Conservation (phyloP, 2,329 filamentous ascomycete species). For the Arthrinium puccinioides region DNA sequence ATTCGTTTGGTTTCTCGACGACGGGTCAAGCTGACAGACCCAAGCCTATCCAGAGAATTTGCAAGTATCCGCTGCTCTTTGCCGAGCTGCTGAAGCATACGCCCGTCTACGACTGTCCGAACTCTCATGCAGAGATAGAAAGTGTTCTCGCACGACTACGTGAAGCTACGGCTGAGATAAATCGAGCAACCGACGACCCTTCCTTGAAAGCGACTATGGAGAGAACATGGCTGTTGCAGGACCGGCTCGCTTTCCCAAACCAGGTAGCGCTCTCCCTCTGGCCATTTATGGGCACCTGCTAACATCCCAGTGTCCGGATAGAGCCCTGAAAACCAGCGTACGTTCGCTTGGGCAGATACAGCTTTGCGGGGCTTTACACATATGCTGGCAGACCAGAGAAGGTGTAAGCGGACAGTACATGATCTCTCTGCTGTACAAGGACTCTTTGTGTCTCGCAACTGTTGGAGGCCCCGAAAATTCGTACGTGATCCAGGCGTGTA, state of each 20-base stretch:
- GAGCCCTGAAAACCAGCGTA: constrained; percentile 32
- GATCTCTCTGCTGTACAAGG: constrained; percentile 76
- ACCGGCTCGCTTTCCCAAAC: constrained; percentile 67
- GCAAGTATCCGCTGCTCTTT: constrained; percentile 84
- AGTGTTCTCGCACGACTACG: constrained; percentile 65
- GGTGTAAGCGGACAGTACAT: constrained; percentile 72
- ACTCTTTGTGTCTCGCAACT: constrained; percentile 70
- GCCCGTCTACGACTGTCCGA: constrained; percentile 76
- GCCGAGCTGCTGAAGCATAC: constrained; percentile 77
- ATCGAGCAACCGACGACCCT: constrained; percentile 73
- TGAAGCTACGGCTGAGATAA: constrained; percentile 71
- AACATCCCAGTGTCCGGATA: not conserved
- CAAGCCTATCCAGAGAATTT: constrained; percentile 85
- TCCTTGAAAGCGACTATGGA: constrained; percentile 63
- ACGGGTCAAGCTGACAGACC: constrained; percentile 6
- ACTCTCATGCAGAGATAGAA: constrained; percentile 73
- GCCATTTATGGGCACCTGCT: not conserved
- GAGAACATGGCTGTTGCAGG: constrained; percentile 79
- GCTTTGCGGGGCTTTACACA: constrained; percentile 75
- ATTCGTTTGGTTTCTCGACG: not conserved
- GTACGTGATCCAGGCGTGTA: constrained; percentile 69
- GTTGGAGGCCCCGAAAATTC: constrained; percentile 55
- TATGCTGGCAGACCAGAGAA: constrained; percentile 69
- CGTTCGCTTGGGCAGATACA: constrained; percentile 73
- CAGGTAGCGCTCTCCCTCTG: constrained; percentile 44